phyloP scores from a whole-genome alignment of 2,329 filamentous ascomycete species.

The Pseudogymnoascus sp. region DNA sequence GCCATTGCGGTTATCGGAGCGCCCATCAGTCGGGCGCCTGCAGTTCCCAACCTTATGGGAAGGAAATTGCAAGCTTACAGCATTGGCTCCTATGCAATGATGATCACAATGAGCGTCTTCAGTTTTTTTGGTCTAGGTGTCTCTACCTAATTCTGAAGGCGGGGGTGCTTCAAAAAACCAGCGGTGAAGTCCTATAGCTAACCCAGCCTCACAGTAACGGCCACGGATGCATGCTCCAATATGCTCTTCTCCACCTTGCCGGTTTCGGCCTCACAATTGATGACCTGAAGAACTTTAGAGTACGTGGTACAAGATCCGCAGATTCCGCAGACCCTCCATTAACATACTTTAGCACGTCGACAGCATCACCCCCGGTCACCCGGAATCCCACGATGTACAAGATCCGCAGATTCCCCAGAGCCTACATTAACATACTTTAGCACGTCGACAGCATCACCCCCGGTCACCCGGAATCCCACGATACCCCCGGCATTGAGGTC shows the following conservation, averaged over 20 bases:
- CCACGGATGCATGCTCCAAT: slow-evolving; percentile 98
- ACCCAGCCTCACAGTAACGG: slow-evolving; percentile 61
- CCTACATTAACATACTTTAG: slow-evolving; percentile 27
- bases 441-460: slow-evolving; percentile 68
- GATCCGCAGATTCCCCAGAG: slow-evolving; percentile 9
- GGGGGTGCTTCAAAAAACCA: background rate
- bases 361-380: slow-evolving; percentile 87
- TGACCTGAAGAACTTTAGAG: slow-evolving; percentile 93
- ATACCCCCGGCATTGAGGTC: slow-evolving; percentile 94
- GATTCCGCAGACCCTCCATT: slow-evolving; percentile 11
- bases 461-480: slow-evolving; percentile 92
- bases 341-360: slow-evolving; percentile 38
- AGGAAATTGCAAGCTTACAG: background rate
- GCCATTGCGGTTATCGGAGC: background rate
- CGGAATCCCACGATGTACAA: slow-evolving; percentile 72
- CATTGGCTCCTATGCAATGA: background rate
- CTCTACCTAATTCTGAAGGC: background rate
- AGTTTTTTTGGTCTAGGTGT: background rate
- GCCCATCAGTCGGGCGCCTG: background rate
- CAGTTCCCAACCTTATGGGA: background rate
- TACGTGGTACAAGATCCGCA: slow-evolving; percentile 30
- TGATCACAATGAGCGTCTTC: background rate
- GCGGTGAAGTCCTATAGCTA: slow-evolving; percentile 11
- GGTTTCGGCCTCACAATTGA: slow-evolving; percentile 81
- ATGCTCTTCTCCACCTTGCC: slow-evolving; percentile 94